Base-by-base conservation (phyloP, 352 stramenopile species). In the Globisporangium cylindrosporum region DNA sequence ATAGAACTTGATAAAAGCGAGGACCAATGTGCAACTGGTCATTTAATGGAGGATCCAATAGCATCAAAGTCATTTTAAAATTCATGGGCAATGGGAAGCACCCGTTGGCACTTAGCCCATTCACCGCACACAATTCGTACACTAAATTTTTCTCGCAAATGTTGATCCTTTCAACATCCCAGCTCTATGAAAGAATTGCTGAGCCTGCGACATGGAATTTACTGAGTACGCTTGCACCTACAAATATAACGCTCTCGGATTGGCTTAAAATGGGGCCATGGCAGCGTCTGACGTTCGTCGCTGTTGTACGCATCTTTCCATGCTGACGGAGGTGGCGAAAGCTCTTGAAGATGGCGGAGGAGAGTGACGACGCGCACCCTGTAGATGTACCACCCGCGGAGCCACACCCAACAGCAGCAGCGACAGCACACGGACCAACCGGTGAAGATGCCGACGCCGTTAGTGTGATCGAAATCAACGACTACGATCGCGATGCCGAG, bases 261-360 rank as follows among this genome's bases (percentile, higher is more conserved):
- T 32, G n/a, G 36, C n/a, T 54, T 20, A 38, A 63, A 63, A 32
- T 32, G 18, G 38, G 27, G 4, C 29, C 29, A n/a, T 27, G 34
- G 53, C 49, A 34, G 5, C 56, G 68, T 38, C 73, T 70, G 27
- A 82, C 65, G n/a, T 75, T 59, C 56, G 32, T 71, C 59, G 68
- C 60, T 8, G 69, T 89, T 64, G 81, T 88, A 73, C 58, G 80
- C 70, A 8, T 20, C 29, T 62, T 32, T 32, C 29, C 29, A 32
- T 32, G 29, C 29, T 32, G 29, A 32, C 29, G 29, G 29, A 32
- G 29, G 29, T 32, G 29, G 29, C 29, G 29, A 32, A 32, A 32
- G 18, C 32, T 36, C n/a, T 22, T 54, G 59, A 65, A 65, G 18
- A 65, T 65, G 59, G 59, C 7, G 43, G 38, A 57, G 55, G 34